Conservation (phyloP, 768 basidiomycete species). For the Crassisporium funariophilum region DNA sequence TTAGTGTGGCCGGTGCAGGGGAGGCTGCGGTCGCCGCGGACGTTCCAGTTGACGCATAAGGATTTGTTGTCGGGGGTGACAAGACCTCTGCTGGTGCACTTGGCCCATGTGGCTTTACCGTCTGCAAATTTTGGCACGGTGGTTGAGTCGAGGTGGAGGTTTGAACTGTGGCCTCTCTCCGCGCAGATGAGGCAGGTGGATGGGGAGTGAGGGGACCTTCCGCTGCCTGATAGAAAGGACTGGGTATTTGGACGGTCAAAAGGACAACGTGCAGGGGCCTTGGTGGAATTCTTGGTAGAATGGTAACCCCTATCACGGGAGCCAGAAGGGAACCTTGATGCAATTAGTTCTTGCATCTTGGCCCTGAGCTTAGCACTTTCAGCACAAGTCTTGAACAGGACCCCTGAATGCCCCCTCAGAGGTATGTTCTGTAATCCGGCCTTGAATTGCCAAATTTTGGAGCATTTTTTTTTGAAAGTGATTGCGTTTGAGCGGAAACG, state of each 20-base stretch:
- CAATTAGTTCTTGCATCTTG: background rate
- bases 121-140: background rate
- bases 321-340: background rate
- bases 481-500: too few species aligned
- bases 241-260: too few species aligned
- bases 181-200: slow-evolving; percentile 1
- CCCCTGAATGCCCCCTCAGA: too few species aligned
- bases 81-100: background rate
- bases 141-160: background rate
- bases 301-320: too few species aligned
- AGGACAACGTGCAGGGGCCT: too few species aligned
- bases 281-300: too few species aligned
- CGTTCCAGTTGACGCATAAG: background rate
- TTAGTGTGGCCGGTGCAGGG: background rate
- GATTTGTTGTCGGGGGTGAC: background rate
- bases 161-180: background rate
- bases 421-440: too few species aligned
- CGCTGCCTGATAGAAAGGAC: background rate
- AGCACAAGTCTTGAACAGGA: background rate
- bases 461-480: too few species aligned
- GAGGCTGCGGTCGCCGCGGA: background rate
- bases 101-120: background rate
- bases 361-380: background rate
- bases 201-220: background rate
- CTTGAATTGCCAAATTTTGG: too few species aligned